Evolutionary conservation across 2,329 filamentous ascomycete species (phyloP).

Genomic region (Taxawa tesnikishii): DNA sequence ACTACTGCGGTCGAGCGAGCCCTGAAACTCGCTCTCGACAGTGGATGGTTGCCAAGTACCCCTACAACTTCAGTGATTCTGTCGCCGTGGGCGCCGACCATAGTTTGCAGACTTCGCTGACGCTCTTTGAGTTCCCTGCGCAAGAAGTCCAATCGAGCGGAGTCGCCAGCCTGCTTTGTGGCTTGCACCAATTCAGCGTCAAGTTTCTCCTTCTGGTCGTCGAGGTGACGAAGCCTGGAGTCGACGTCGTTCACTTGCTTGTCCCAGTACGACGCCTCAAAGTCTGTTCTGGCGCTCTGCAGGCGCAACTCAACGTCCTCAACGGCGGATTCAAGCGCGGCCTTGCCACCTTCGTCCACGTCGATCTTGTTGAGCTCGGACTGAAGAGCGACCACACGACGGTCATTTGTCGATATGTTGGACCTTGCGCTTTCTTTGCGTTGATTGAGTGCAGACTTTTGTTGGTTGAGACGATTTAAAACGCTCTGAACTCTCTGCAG

Average conservation of each 20-base stretch:
- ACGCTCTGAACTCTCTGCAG: slow-evolving; percentile 57
- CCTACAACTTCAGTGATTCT: slow-evolving; percentile 57
- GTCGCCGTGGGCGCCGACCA: slow-evolving; percentile 60
- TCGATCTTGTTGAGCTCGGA: slow-evolving; percentile 58
- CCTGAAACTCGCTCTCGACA: slow-evolving; percentile 60
- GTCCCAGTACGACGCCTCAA: slow-evolving; percentile 56
- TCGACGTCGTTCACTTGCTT: slow-evolving; percentile 56
- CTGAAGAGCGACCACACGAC: slow-evolving; percentile 54
- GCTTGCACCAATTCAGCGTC: slow-evolving; percentile 73
- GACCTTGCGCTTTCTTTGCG: slow-evolving; percentile 62
- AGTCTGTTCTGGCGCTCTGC: slow-evolving; percentile 48
- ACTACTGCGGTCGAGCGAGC: slow-evolving; percentile 44
- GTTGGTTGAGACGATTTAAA: slow-evolving; percentile 63
- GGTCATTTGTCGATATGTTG: slow-evolving; percentile 62
- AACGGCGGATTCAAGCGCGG: slow-evolving; percentile 61
- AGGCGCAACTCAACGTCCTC: slow-evolving; percentile 56
- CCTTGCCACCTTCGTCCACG: slow-evolving; percentile 75
- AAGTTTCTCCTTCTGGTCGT: slow-evolving; percentile 59
- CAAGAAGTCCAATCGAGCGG: slow-evolving; percentile 71
- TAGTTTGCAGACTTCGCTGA: slow-evolving; percentile 62
- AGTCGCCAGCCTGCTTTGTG: slow-evolving; percentile 66
- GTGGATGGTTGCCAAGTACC: slow-evolving; percentile 55
- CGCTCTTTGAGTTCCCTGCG: slow-evolving; percentile 69
- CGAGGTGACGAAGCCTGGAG: slow-evolving; percentile 52
- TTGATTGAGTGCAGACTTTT: slow-evolving; percentile 59